Base-by-base conservation (phyloP, 306 rosid genomes). In the Sphenostylis stenocarpa region DNA sequence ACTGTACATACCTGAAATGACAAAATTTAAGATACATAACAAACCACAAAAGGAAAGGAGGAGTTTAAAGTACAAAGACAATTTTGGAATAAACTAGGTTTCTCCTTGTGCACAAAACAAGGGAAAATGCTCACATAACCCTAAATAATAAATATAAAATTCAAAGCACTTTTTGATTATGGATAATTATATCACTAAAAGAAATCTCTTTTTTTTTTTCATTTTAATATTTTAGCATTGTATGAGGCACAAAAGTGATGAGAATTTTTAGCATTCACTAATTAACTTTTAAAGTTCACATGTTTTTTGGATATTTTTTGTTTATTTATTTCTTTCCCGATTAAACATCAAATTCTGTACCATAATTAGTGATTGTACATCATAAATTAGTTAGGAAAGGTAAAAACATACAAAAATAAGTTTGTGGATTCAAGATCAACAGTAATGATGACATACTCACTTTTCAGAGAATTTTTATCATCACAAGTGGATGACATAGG, bases 401-500 rank as follows among this genome's bases (percentile, higher is more conserved):
- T 53, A 45, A 61, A 53, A 36, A 55, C 13, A 70, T 49, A 64
- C 28, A 49, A 57, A 17, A 62, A n/a, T 67, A 67, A 71, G 31
- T n/a, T n/a, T 7, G 34, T 47, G 76, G 75, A 45, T 68, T 73
- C 57, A 70, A 77, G 72, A 34, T 64, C 67, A 72, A 43, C 72
- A 58, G 63, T 69, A 52, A 16, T 66, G 60, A 53, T 71, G 45
- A 26, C 33, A 76, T 31, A 85, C 96, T 95, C 92, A 92, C 92
- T 89, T 80, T 92, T 92, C 60, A 91, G 86, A 81, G 90, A 76
- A 82, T 58, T 79, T 89, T 80, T 95, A 69, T 92, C 93, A 84
- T 87, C 92, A 83, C 77, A 76, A 71, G 96, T 69, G 65, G 93
- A 89, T 82, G 95, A 83, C 84, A 85, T 63, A 82, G 92, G 90